A percentile compares a stretch with the other conserved stretches of the same genome.
phyloP scores from a whole-genome alignment of 2,329 filamentous ascomycete species.

The Diaporthe ampelina region DNA sequence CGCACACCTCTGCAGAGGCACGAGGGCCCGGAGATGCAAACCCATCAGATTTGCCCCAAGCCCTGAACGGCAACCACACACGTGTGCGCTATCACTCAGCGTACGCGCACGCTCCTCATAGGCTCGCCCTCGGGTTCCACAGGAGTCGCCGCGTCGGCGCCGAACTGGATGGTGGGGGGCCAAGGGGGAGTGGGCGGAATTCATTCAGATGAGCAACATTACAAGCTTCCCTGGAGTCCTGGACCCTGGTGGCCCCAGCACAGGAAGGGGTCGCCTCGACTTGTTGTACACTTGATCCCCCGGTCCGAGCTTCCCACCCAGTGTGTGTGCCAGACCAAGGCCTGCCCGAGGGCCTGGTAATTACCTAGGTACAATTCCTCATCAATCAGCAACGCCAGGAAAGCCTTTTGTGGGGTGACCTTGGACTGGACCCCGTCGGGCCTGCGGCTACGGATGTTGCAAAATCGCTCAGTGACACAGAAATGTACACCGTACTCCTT shows the following conservation, averaged over 20 bases:
- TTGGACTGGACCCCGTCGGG: constrained; percentile 22
- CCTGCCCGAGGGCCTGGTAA: constrained; percentile 31
- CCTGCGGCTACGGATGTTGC: constrained; percentile 26
- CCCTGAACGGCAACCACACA: constrained; percentile 28
- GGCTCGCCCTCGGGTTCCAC: constrained; percentile 15
- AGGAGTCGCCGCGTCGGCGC: constrained; percentile 21
- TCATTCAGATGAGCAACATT: constrained; percentile 1
- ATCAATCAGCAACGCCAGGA: constrained; percentile 16
- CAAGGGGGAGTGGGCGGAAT: constrained; percentile 3
- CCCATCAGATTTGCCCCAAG: background rate
- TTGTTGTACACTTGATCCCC: background rate
- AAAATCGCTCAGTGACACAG: constrained; percentile 38
- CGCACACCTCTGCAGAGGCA: background rate
- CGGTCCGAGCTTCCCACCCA: constrained; percentile 15
- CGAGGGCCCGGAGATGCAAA: background rate
- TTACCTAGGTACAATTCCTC: constrained; percentile 30
- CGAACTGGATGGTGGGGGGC: background rate
- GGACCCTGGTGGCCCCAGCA: constrained; percentile 20
- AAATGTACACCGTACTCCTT: background rate
- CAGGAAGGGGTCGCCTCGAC: constrained; percentile 7
- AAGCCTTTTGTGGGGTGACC: constrained; percentile 11
- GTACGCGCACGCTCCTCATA: background rate
- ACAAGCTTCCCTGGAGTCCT: constrained; percentile 30
- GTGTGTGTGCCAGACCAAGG: background rate
- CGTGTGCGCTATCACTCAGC: background rate